phyloP scores from a whole-genome alignment of 495 filamentous ascomycete genomes.

The Xylaria grammica region DNA sequence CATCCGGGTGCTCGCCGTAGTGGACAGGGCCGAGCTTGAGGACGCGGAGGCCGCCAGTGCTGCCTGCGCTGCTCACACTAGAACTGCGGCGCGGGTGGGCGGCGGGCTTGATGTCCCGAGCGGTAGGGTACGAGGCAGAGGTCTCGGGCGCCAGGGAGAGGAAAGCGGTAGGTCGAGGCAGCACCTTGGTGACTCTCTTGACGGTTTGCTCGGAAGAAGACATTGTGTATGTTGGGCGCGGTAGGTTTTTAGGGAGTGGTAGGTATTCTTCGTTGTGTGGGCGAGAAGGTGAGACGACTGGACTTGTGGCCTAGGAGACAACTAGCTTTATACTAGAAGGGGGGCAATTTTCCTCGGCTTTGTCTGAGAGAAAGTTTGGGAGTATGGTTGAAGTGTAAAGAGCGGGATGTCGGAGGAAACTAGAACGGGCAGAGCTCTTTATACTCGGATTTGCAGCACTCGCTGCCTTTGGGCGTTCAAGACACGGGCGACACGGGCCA shows the following conservation, averaged over 20 bases:
- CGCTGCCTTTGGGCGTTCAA: neutral
- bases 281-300: conserved; percentile 11
- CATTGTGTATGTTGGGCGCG: conserved; percentile 28
- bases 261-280: conserved; percentile 5
- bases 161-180: conserved; percentile 47
- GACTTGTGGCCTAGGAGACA: conserved; percentile 3
- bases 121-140: conserved; percentile 49
- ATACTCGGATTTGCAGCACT: conserved; percentile 11
- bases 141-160: conserved; percentile 51
- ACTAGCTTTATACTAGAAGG: conserved; percentile 10
- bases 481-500: conserved; percentile 24
- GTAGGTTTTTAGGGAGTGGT: conserved; percentile 16
- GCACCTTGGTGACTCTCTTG: conserved; percentile 27
- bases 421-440: conserved; percentile 15
- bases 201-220: conserved; percentile 28
- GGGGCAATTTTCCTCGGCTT: conserved; percentile 1
- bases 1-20: conserved; percentile 53
- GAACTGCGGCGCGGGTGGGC: conserved; percentile 32
- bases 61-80: conserved; percentile 35
- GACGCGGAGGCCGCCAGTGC: conserved; percentile 43
- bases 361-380: conserved; percentile 9
- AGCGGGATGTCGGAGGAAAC: neutral
- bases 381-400: neutral
- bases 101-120: conserved; percentile 38
- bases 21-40: conserved; percentile 57